Conservation (phyloP, 768 basidiomycete species). For the Mycena leptocephala region DNA sequence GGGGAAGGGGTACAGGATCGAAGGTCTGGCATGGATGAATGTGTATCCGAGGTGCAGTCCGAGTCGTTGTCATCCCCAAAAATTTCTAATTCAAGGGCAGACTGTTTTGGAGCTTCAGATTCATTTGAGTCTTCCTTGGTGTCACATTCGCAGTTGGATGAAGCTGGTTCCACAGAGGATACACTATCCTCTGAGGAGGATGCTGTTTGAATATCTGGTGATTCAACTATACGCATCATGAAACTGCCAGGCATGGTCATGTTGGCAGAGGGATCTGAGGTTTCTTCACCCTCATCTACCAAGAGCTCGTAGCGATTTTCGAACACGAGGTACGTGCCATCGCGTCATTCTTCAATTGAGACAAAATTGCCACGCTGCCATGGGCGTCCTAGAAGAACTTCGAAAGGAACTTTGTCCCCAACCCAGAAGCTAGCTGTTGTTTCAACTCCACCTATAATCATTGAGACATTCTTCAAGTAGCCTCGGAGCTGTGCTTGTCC, state of each 20-base stretch:
- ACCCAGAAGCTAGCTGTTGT: slow-evolving; percentile 38
- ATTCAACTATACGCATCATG: background rate
- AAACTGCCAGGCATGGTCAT: background rate
- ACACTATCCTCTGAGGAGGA: background rate
- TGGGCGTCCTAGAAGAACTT: slow-evolving; percentile 39
- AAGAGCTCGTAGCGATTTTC: slow-evolving; percentile 1
- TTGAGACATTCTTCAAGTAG: slow-evolving; percentile 31
- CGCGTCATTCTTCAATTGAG: slow-evolving; percentile 36
- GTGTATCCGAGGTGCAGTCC: background rate
- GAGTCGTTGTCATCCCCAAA: background rate
- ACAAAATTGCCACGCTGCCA: slow-evolving; percentile 42
- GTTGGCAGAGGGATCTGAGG: background rate
- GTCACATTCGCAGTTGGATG: background rate
- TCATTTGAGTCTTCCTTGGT: background rate
- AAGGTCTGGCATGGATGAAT: background rate
- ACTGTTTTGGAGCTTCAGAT: background rate
- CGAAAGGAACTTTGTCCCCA: slow-evolving; percentile 35
- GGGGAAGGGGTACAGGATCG: background rate
- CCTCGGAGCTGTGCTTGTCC: slow-evolving; percentile 34
- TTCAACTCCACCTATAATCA: slow-evolving; percentile 34
- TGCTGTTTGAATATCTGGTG: background rate
- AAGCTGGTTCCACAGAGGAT: background rate
- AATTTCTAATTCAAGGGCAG: background rate
- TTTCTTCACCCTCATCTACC: slow-evolving; percentile 9
- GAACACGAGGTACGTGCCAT: slow-evolving; percentile 33